Evolutionary conservation across 345 rosid species (phyloP).

Genomic region (Salix brachista): DNA sequence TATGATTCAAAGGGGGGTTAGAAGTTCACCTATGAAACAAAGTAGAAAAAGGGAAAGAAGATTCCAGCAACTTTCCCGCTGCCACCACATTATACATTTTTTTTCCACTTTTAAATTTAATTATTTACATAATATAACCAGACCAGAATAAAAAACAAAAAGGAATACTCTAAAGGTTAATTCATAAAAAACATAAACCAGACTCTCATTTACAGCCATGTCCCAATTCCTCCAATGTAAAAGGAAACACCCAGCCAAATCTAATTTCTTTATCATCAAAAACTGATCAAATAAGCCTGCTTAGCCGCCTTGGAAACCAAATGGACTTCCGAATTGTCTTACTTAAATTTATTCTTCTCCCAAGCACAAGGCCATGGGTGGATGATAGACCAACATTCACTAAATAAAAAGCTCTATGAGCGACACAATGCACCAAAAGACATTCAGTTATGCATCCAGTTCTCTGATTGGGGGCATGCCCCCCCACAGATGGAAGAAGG

Average conservation of each 20-base stretch:
- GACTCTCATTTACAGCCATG: not conserved
- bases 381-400: not conserved
- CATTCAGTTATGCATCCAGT: not conserved
- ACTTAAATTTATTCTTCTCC: not conserved
- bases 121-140: not conserved
- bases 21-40: not conserved
- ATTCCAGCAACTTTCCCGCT: not conserved
- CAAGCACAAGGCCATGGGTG: not conserved
- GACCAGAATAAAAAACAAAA: not conserved
- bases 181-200: not conserved
- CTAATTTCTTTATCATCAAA: not conserved
- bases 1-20: not conserved
- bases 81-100: not conserved
- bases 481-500: not conserved
- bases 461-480: not conserved
- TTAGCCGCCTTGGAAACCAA: not conserved
- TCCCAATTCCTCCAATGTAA: not conserved
- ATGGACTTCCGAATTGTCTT: not conserved
- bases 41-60: not conserved
- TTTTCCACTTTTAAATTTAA: not conserved
- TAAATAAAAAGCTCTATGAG: not conserved
- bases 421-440: not conserved
- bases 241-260: not conserved
- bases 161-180: not conserved
- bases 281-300: not conserved